Percentiles rank a stretch among this genome's conserved stretches.
These are phyloP conservation scores for Globisporangium spiculum DNA, from an alignment of 352 stramenopile species.

Conservation along the genomic window DNA sequence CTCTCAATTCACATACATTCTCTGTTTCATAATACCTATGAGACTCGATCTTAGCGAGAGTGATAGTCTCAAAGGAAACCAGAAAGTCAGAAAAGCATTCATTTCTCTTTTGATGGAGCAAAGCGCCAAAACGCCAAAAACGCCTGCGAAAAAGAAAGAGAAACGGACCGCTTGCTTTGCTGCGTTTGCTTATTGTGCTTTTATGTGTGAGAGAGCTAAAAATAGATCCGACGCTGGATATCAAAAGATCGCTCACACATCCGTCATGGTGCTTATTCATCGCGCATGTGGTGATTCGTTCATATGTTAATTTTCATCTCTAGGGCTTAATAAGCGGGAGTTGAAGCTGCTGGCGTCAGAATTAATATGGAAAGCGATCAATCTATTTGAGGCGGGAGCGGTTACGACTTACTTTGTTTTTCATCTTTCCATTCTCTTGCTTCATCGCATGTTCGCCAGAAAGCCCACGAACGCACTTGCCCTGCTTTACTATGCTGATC, in stretches of 20 bases:
- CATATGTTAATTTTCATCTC: background rate
- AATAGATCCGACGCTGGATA: background rate
- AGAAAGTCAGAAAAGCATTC: conserved; percentile 4
- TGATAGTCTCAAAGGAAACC: background rate
- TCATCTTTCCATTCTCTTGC: too few relatives aligned
- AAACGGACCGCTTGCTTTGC: background rate
- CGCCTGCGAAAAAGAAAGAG: background rate
- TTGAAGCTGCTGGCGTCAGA: background rate
- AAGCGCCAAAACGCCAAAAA: background rate
- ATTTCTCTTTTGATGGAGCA: background rate
- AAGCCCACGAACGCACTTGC: background rate
- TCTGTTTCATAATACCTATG: background rate
- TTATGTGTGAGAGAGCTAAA: background rate
- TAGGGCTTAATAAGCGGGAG: background rate
- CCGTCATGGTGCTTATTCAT: background rate
- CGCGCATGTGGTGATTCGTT: background rate
- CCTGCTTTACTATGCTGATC: background rate
- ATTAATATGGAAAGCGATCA: background rate
- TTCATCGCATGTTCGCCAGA: background rate
- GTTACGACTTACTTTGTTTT: background rate
- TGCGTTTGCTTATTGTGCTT: background rate
- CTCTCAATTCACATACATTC: background rate
- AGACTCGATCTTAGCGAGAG: background rate
- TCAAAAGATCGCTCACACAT: background rate
- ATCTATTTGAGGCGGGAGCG: background rate